Percentiles rank a stretch among this genome's conserved stretches.
phyloP scores from a whole-genome alignment of 1,139 yeast species.

The Diutina sp. region DNA sequence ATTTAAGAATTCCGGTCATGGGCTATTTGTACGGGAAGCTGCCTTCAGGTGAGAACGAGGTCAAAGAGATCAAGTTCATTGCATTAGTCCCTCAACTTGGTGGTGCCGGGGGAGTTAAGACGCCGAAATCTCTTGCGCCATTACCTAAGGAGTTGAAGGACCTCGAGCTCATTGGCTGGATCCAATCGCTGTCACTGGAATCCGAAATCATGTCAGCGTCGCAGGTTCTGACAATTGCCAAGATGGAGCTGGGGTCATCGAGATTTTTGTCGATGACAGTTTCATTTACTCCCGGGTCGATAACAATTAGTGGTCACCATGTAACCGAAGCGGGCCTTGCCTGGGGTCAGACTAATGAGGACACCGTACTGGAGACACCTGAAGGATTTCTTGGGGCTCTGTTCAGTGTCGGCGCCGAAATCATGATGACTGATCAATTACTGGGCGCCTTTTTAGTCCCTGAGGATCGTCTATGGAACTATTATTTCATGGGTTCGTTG shows the following conservation, averaged over 20 bases:
- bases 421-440: constrained; percentile 63
- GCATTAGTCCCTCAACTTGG: constrained; percentile 89
- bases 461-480: constrained; percentile 78
- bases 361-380: constrained; percentile 39
- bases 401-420: constrained; percentile 31
- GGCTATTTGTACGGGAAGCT: constrained; percentile 71
- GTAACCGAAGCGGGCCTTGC: constrained; percentile 51
- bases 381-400: constrained; percentile 33
- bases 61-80: constrained; percentile 67
- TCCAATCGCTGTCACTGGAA: constrained; percentile 65
- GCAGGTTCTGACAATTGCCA: constrained; percentile 56
- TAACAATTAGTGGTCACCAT: constrained; percentile 58
- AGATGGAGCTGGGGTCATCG: constrained; percentile 21
- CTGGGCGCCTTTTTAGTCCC: constrained; percentile 85
- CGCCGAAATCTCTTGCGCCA: constrained; percentile 28
- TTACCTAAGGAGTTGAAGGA: constrained; percentile 21
- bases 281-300: constrained; percentile 74
- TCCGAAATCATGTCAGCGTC: constrained; percentile 47
- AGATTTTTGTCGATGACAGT: constrained; percentile 49
- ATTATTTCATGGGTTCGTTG: constrained; percentile 75
- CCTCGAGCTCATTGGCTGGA: constrained; percentile 64
- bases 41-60: constrained; percentile 54
- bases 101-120: constrained; percentile 47
- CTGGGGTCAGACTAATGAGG: constrained; percentile 68
- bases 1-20: constrained; percentile 71